Evolutionary conservation across 2,329 filamentous ascomycete species (phyloP).

Genomic region (Tolypocladium tropicale): DNA sequence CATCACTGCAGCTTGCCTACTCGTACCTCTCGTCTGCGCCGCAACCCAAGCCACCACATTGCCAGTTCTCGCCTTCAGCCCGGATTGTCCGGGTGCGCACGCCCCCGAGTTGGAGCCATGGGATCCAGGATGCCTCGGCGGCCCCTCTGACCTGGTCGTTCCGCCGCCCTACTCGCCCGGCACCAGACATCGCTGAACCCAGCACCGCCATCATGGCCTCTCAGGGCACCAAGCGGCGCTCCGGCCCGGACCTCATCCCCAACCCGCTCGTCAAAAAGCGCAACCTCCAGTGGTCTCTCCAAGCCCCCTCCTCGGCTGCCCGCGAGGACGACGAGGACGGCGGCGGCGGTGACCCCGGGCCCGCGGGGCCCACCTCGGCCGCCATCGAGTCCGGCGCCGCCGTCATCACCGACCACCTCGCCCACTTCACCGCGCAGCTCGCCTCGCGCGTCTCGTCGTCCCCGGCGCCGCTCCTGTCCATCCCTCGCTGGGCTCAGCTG

Average conservation of each 20-base stretch:
- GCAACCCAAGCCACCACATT: no score
- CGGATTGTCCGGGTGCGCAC: no score
- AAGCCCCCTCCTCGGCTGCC: constrained; percentile 5
- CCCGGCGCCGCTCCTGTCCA: constrained; percentile 20
- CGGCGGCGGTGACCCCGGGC: no score
- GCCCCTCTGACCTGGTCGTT: background rate
- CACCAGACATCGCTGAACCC: no score
- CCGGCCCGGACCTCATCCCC: constrained; percentile 24
- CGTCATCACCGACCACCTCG: constrained; percentile 26
- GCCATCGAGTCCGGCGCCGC: constrained; percentile 29
- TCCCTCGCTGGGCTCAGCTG: constrained; percentile 23
- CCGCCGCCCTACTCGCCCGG: no score
- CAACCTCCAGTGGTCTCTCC: constrained; percentile 33
- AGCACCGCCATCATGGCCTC: background rate
- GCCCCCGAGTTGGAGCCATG: background rate
- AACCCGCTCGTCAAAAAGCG: constrained; percentile 37
- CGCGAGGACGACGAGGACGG: background rate
- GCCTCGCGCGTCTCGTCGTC: constrained; percentile 13
- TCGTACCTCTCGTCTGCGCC: no score
- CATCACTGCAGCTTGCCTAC: no score
- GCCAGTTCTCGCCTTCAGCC: no score
- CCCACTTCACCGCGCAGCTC: constrained; percentile 26
- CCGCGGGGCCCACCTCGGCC: constrained; percentile 15
- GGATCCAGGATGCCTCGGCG: background rate
- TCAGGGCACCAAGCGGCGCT: constrained; percentile 15